Evolutionary conservation across 768 basidiomycete genomes (phyloP).

Genomic region (Albatrellus ellisii): DNA sequence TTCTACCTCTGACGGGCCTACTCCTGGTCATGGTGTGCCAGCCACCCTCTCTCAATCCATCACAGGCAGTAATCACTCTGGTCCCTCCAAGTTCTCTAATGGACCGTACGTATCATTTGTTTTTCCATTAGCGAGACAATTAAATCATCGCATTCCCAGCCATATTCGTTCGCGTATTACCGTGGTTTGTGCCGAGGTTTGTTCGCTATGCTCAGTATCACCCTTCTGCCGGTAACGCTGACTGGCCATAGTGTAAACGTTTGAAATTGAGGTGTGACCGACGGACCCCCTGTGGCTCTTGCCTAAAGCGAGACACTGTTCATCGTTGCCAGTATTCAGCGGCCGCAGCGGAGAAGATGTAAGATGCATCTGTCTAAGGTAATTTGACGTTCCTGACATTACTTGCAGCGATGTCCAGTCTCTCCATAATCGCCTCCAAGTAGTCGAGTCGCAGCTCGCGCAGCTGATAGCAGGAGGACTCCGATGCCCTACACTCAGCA

Average conservation of each 20-base stretch:
- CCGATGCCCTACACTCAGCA: conserved; percentile 4
- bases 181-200: conserved; percentile 71
- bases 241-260: conserved; percentile 56
- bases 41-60: background rate
- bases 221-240: background rate
- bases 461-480: conserved; percentile 22
- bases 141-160: conserved; percentile 19
- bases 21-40: background rate
- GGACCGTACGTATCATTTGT: conserved; percentile 17
- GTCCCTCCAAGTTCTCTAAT: conserved; percentile 18
- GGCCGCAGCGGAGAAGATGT: conserved; percentile 81
- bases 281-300: conserved; percentile 62
- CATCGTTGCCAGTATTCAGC: conserved; percentile 65
- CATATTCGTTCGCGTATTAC: conserved; percentile 68
- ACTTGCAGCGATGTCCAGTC: conserved; percentile 59
- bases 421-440: conserved; percentile 65
- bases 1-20: conserved; percentile 1
- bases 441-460: conserved; percentile 49
- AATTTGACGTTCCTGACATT: background rate
- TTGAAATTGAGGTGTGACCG: conserved; percentile 81
- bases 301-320: conserved; percentile 68
- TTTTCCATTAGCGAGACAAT: conserved; percentile 2
- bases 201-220: conserved; percentile 10
- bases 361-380: conserved; percentile 16
- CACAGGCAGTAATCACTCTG: conserved; percentile 3